Conservation (phyloP, 2,329 filamentous ascomycete species). For the Phaeoacremonium minimum region DNA sequence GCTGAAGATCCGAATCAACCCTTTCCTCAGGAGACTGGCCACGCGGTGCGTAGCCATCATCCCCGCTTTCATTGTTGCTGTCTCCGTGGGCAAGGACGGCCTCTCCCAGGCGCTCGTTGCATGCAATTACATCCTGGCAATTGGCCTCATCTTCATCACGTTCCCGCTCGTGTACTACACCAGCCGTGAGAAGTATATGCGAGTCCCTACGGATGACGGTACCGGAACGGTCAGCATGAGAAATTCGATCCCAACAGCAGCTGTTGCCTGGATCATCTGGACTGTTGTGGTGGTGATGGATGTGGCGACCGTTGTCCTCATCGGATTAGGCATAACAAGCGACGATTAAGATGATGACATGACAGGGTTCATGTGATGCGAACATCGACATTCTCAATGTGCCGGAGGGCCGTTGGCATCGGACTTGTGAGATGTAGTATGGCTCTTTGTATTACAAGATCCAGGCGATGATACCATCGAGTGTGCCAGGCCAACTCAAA, state of each 20-base stretch:
- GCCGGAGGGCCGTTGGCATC: too few species aligned
- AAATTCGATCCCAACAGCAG: slow-evolving; percentile 9
- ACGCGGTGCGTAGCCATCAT: slow-evolving; percentile 22
- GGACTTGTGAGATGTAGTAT: too few species aligned
- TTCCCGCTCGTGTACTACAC: slow-evolving; percentile 23
- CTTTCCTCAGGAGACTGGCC: slow-evolving; percentile 20
- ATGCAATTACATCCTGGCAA: slow-evolving; percentile 19
- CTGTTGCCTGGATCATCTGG: slow-evolving; percentile 15
- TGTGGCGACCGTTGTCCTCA: slow-evolving; percentile 15
- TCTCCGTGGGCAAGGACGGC: slow-evolving; percentile 20
- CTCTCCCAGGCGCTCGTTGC: slow-evolving; percentile 19
- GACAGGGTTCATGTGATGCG: too few species aligned
- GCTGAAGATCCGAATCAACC: slow-evolving; percentile 17
- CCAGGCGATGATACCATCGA: too few species aligned
- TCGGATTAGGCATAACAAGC: slow-evolving; percentile 12
- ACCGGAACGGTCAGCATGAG: slow-evolving; percentile 11
- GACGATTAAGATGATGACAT: slow-evolving; percentile 6
- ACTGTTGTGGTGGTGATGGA: slow-evolving; percentile 16
- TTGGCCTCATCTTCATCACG: slow-evolving; percentile 21
- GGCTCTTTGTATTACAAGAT: too few species aligned
- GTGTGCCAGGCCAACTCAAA: too few species aligned
- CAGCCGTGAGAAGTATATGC: slow-evolving; percentile 19
- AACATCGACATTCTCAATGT: too few species aligned
- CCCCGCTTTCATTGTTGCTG: slow-evolving; percentile 22
- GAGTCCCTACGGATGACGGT: slow-evolving; percentile 11